Conservation (phyloP, 129 eudicot genomes). For the Deinandra increscens region DNA sequence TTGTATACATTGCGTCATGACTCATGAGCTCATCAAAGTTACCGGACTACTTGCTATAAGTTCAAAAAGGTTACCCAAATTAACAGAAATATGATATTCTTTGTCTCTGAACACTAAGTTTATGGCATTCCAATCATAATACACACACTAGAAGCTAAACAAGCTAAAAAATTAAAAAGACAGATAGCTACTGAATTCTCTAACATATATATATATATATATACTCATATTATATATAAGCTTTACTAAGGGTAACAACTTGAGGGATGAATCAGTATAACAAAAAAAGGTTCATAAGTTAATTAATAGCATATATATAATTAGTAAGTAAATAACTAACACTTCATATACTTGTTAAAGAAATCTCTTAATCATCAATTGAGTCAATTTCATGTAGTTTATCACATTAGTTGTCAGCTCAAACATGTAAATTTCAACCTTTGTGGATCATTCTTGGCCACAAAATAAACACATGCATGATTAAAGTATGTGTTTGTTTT, state of each 20-base stretch:
- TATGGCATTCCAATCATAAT: neutral
- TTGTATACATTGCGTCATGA: too few species aligned
- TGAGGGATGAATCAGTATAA: neutral
- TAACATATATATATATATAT: too few species aligned
- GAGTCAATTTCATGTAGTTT: neutral
- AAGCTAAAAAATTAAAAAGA: too few species aligned
- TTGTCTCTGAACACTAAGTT: neutral
- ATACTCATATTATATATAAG: neutral
- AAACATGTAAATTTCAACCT: too few species aligned
- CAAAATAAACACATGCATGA: too few species aligned
- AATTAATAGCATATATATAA: neutral
- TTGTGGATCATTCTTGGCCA: too few species aligned
- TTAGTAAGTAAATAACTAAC: neutral
- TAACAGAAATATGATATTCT: neutral
- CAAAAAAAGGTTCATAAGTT: neutral
- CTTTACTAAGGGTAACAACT: neutral
- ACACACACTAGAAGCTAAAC: conserved; percentile 3
- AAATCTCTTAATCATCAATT: too few species aligned
- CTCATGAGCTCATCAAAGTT: too few species aligned
- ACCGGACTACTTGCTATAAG: conserved; percentile 17
- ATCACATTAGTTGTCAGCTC: neutral
- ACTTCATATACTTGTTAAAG: neutral
- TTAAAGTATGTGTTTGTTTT: too few species aligned
- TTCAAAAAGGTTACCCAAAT: conserved; percentile 11
- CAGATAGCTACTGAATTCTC: too few species aligned